Base-by-base conservation (phyloP, 1,284 basidiomycete genomes). In the Trichosporon sp. region DNA sequence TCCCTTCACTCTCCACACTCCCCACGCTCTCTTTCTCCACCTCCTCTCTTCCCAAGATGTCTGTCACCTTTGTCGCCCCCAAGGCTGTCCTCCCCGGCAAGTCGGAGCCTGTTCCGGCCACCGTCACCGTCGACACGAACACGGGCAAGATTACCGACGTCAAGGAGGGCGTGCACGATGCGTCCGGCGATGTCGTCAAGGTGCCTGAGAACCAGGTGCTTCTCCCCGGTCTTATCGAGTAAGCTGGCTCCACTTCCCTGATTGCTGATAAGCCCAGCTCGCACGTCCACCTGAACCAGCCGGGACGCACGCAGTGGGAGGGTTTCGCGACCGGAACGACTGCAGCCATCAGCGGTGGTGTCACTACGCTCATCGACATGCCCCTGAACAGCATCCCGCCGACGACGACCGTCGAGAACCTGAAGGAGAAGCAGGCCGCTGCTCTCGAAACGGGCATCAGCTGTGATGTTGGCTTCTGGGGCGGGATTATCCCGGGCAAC, bases 301-400 rank as follows among this genome's bases (percentile, higher is more conserved):
- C 95, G 4, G 95, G 94, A 8, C 76, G 80, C 54, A 82, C 81
- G 2, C 75, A 91, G 72, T 97, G 95, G 95, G 95, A 98, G 80
- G 95, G 95, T 0, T 97, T 97, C 81, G 89, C 87, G 83, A 93
- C 93, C 0, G 95, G 94, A 7, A 97, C 95, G 0, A 85, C 87
- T 70, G 95, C 95, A 19, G 95, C 95, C 1, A 88, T 90, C 1
- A 91, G 92, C 0, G 95, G 95, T 19, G 95, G 95, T 10, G 89
- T 97, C 32, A 97, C 95, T 4, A 93, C 93, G 1, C 85, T 97
- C 54, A 90, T 97, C 40, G 95, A 97, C 83, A 97, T 97, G 95
- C 95, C 95, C 1, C 86, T 97, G 70, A 97, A 97, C 84, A 95
- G 93, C 2, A 93, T 97, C 70, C 95, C 95, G 0, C 94, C 95